Percentiles rank a stretch among this genome's conserved stretches.
phyloP scores from a whole-genome alignment of 306 rosid species.

The Prunus salicina region DNA sequence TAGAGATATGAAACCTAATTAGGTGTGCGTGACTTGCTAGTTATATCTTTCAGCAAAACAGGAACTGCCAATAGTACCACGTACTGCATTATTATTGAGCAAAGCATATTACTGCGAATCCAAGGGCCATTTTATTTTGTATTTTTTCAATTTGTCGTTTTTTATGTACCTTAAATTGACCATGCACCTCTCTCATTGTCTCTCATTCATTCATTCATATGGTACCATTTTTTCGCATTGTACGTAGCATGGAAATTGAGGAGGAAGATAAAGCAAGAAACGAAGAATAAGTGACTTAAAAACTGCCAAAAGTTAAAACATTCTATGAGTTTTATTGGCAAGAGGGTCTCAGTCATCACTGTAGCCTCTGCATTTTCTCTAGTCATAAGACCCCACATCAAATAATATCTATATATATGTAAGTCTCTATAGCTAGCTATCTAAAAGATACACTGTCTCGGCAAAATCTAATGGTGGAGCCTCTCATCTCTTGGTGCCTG shows the following conservation, averaged over 20 bases:
- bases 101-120: not conserved
- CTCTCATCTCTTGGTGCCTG: not conserved
- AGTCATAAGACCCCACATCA: not conserved
- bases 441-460: not conserved
- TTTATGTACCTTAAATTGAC: not conserved
- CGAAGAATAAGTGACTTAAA: not conserved
- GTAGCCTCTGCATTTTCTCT: not conserved
- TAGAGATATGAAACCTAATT: no score
- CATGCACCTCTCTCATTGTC: not conserved
- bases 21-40: no score
- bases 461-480: not conserved
- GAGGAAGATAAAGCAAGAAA: not conserved
- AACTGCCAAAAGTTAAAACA: not conserved
- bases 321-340: not conserved
- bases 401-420: not conserved
- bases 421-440: not conserved
- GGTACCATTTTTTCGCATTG: not conserved
- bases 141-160: constrained; percentile 7
- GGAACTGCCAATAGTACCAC: not conserved
- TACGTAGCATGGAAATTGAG: not conserved
- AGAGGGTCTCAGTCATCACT: not conserved
- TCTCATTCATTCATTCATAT: not conserved
- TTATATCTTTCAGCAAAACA: not conserved
- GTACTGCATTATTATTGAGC: not conserved
- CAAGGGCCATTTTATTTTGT: not conserved